Percentiles rank a stretch among this genome's conserved stretches.
Evolutionary conservation across 129 eudicot species (phyloP).

Genomic region (Oenanthe sinensis): DNA sequence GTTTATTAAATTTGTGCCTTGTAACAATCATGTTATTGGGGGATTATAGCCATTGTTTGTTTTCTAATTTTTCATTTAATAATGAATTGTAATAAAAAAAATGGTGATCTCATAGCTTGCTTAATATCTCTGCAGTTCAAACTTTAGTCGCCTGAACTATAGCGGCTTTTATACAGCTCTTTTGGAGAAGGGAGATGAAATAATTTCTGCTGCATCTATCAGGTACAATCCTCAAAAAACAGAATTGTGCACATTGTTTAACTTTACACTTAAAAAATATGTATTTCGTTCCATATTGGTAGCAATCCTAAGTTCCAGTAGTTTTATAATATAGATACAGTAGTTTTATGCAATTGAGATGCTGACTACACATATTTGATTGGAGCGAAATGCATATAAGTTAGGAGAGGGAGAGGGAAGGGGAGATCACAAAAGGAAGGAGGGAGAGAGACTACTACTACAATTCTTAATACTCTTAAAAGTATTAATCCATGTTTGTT

Average conservation of each 20-base stretch:
- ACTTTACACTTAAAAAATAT: background rate
- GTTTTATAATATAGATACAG: background rate
- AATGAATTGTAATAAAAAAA: background rate
- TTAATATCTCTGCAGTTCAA: constrained; percentile 45
- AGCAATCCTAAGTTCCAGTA: background rate
- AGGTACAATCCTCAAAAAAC: constrained; percentile 37
- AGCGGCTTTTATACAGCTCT: constrained; percentile 70
- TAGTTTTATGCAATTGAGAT: background rate
- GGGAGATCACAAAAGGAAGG: too few species aligned
- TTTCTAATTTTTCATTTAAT: background rate
- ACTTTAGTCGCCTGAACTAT: constrained; percentile 66
- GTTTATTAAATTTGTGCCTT: background rate
- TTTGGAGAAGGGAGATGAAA: constrained; percentile 89
- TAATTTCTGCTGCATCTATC: constrained; percentile 79
- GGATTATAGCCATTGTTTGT: background rate
- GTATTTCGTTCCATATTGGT: background rate
- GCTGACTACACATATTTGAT: too few species aligned
- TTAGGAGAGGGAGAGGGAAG: too few species aligned
- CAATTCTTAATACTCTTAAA: background rate
- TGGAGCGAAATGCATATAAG: background rate
- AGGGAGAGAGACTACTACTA: background rate
- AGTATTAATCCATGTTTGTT: too few species aligned
- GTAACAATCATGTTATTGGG: background rate
- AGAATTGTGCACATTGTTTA: background rate
- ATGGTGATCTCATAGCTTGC: background rate